Evolutionary conservation across 1,139 yeast species (phyloP), one percentile per base, ranked within the genome.

Genomic region (Eremothecium sinecaudum): DNA sequence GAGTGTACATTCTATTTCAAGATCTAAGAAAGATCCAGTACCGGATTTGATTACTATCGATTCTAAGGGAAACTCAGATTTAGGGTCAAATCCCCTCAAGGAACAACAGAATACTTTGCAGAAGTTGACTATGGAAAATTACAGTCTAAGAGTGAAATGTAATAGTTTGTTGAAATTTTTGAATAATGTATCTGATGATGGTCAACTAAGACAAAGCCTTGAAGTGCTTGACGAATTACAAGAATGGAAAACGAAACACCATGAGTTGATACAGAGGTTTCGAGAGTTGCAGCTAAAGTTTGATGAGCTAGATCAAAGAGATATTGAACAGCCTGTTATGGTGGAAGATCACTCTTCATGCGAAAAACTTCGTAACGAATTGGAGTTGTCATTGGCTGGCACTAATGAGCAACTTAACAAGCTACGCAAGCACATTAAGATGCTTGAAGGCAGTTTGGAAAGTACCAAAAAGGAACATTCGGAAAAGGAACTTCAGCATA

Each of bases 91-190:
- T 39, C 70, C 72, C 17, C 48, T 78, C 10, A 71, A 66, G 41
- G 75, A 67, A 41, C 81, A 75, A 46, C 74, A 72, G 43, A 66
- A 67, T 31, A 62, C 66, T 29, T 59, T 71, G 24, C 64, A 71
- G 30, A 61, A 62, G 33, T 59, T 78, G 31, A 67, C 72, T 41
- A 65, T 69, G 18, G 86, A 79, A 37, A 79, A 78, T 44, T 71
- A 75, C 48, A 71, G 74, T 43, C 62, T 80, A 45, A 72, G 73
- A 48, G 65, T 79, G 27, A 74, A 75, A 44, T 61, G 75, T 31
- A 67, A 72, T 14, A 68, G 79, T 4, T 58, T 75, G 40, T 65
- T 70, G 24, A 63, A 71, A 44, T 64, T 69, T 34, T 56, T 75
- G 31, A 53, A 69, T 59, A 42, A 48, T 58, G 35, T 53, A 50